Conservation (phyloP, 306 rosid genomes). For the Dalbergia oliveri region DNA sequence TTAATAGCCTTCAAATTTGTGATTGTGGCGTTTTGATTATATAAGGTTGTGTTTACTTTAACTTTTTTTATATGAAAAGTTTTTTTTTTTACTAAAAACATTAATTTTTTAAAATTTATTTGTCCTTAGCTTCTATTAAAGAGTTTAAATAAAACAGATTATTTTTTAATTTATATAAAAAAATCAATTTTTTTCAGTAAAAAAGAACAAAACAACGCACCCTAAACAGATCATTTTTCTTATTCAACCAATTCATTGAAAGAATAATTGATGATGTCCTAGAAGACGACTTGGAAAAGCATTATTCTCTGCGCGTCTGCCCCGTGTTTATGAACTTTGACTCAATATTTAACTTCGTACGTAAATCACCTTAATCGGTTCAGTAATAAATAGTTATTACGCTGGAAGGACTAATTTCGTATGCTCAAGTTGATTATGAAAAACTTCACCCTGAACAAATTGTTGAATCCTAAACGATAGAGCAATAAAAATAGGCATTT, state of each 20-base stretch:
- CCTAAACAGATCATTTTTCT: not conserved
- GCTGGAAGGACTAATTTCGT: not conserved
- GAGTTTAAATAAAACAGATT: too few relatives aligned
- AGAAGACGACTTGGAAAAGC: slow-evolving; percentile 39
- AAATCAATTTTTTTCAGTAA: too few relatives aligned
- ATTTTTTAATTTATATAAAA: too few relatives aligned
- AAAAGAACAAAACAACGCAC: too few relatives aligned
- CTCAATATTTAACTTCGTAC: slow-evolving; percentile 17
- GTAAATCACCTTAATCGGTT: not conserved
- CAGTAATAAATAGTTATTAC: not conserved
- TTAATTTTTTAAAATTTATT: too few relatives aligned
- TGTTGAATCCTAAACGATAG: not conserved
- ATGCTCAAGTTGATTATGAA: not conserved
- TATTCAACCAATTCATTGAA: slow-evolving; percentile 16
- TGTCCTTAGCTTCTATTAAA: too few relatives aligned
- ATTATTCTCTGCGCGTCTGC: slow-evolving; percentile 30
- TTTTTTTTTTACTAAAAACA: too few relatives aligned
- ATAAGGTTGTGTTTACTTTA: slow-evolving; percentile 30
- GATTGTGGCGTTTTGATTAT: not conserved
- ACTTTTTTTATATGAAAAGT: not conserved
- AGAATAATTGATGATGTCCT: slow-evolving; percentile 18
- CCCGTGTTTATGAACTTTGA: slow-evolving; percentile 29
- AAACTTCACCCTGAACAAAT: not conserved
- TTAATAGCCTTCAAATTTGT: slow-evolving; percentile 36
- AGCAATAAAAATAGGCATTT: not conserved